Evolutionary conservation across 495 filamentous ascomycete species (phyloP).

Genomic region (Schizothecium vesticola): DNA sequence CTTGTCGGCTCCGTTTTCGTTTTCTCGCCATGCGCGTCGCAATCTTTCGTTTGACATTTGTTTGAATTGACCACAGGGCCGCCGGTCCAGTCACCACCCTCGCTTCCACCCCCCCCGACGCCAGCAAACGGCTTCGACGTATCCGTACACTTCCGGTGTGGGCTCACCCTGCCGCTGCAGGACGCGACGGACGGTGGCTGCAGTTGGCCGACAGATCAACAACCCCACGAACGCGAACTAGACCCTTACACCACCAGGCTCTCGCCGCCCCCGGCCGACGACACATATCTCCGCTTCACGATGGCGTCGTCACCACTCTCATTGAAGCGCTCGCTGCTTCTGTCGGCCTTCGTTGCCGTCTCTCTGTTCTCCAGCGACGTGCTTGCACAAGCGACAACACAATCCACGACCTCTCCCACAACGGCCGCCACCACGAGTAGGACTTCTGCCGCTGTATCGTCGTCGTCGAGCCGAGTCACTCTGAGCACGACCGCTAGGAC

Average conservation of each 20-base stretch:
- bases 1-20: conserved; percentile 3
- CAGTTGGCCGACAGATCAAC: conserved; percentile 17
- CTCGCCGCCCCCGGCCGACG: neutral
- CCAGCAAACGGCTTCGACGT: neutral
- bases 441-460: neutral
- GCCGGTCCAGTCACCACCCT: conserved; percentile 10
- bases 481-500: conserved; percentile 14
- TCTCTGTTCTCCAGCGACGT: conserved; percentile 27
- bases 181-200: conserved; percentile 13
- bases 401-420: neutral
- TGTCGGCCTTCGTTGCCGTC: conserved; percentile 28
- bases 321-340: conserved; percentile 33
- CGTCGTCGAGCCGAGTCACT: conserved; percentile 8
- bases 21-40: conserved; percentile 17
- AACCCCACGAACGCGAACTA: conserved; percentile 1
- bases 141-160: neutral
- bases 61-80: conserved; percentile 17
- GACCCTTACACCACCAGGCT: neutral
- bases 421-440: conserved; percentile 8
- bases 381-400: conserved; percentile 27
- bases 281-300: neutral
- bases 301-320: conserved; percentile 28
- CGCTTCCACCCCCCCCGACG: neutral
- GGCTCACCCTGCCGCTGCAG: neutral
- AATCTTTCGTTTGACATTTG: conserved; percentile 26